Evolutionary conservation across 768 basidiomycete species (phyloP), one percentile per base, ranked within the genome.

Genomic region (Sarcodon sp.): DNA sequence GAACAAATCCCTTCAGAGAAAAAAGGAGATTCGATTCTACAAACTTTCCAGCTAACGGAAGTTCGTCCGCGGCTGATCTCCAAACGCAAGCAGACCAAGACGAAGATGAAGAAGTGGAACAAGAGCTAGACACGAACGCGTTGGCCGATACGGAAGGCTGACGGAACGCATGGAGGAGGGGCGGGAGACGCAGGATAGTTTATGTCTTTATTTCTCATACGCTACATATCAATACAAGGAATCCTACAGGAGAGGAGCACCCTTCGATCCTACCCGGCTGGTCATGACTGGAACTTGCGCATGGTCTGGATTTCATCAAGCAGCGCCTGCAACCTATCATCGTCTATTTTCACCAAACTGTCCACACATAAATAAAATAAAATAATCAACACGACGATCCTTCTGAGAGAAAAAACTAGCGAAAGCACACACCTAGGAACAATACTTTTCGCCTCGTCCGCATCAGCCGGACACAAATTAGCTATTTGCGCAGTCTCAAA

Each of bases 401-500:
- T 15, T 7, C 47, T 36, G 15, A 43, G 7, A 37, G 34, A 9
- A 18, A 16, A 13, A 34, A 13, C 12, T 4, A 45, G 33, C 44
- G 12, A 46, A 27, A 46, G 8, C 8, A 35, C 67, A 15, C 46
- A 84, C 90, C 89, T 93, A 6, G 91, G 91, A 33, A 94, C 69
- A 47, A 91, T 75, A 57, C 90, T 90, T 69, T 91, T 93, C 27
- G 90, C 85, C 63, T 94, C 92, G 55, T 94, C 91, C 4, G 87
- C 76, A 50, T 81, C 80, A 36, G 80, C 86, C 11, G 91, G 91
- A 58, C 87, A 90, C 47, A 94, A 64, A 57, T 94, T 94, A 12
- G 88, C 88, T 47, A 94, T 86, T 60, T 94, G 91, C 2, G 90
- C 89, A 4, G 86, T 86, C 68, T 94, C 91, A 55, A 92, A 93